A percentile compares a stretch with the other conserved stretches of the same genome.
Evolutionary conservation across 1,284 basidiomycete genomes (phyloP).

Genomic region (Cutaneotrichosporon sp.): DNA sequence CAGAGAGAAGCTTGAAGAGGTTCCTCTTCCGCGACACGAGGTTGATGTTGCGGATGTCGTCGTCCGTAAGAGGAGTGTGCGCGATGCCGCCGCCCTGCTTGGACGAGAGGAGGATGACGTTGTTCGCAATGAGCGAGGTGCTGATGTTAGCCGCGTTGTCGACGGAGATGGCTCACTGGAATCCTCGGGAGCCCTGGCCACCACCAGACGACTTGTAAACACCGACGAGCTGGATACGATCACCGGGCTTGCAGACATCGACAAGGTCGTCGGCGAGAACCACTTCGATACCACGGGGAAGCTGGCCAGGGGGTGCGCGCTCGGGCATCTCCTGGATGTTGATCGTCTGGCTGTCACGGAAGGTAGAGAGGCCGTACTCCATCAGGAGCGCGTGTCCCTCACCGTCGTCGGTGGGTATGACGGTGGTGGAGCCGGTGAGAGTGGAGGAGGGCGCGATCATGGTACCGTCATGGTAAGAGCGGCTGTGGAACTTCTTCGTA

Average conservation of each 20-base stretch:
- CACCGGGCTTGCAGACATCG: constrained; percentile 96
- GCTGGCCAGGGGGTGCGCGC: constrained; percentile 92
- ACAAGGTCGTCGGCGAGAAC: constrained; percentile 97
- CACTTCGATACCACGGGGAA: constrained; percentile 93
- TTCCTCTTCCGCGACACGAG: constrained; percentile 81
- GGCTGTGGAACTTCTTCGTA: constrained; percentile 79
- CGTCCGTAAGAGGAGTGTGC: constrained; percentile 87
- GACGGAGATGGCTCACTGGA: constrained; percentile 66
- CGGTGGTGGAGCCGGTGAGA: constrained; percentile 67
- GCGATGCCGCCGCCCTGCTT: constrained; percentile 96
- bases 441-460: constrained; percentile 67
- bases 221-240: constrained; percentile 95
- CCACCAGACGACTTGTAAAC: constrained; percentile 93
- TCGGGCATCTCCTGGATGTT: constrained; percentile 99
- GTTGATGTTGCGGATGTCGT: constrained; percentile 95
- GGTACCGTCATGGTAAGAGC: constrained; percentile 91
- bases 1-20: constrained; percentile 85
- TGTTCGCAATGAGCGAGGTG: constrained; percentile 92
- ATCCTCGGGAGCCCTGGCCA: constrained; percentile 74
- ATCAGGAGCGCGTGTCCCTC: constrained; percentile 84
- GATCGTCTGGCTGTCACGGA: constrained; percentile 95
- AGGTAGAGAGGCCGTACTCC: constrained; percentile 90
- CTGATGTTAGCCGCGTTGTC: constrained; percentile 55
- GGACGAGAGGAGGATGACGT: constrained; percentile 93
- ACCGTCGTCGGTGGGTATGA: constrained; percentile 90